Conservation (phyloP, 768 basidiomycete species). For the Hortiboletus flavorubellus region DNA sequence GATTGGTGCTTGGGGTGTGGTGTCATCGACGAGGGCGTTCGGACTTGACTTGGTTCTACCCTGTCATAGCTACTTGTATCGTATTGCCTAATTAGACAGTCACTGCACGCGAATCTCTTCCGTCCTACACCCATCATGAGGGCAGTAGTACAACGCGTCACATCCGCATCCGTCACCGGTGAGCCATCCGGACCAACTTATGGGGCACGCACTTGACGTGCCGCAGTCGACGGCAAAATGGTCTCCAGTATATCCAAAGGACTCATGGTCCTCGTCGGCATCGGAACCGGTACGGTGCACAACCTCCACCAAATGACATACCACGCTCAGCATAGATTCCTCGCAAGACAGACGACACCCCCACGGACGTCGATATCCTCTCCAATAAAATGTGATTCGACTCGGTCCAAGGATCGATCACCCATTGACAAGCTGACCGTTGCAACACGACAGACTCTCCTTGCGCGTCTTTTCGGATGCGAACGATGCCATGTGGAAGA, state of each 20-base stretch:
- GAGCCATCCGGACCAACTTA: slow-evolving; percentile 11
- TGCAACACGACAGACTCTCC: slow-evolving; percentile 48
- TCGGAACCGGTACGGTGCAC: slow-evolving; percentile 62
- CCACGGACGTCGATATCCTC: slow-evolving; percentile 64
- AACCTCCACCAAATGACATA: not conserved
- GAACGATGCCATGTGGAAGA: slow-evolving; percentile 77
- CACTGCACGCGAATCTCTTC: no score
- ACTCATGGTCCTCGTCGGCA: slow-evolving; percentile 87
- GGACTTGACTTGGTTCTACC: slow-evolving; percentile 3
- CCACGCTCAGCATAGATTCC: slow-evolving; percentile 3
- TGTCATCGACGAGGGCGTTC: slow-evolving; percentile 42
- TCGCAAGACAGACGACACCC: slow-evolving; percentile 69
- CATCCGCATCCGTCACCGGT: slow-evolving; percentile 85
- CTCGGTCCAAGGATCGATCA: not conserved
- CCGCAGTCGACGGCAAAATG: slow-evolving; percentile 69
- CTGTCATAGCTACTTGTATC: not conserved
- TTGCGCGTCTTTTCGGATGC: slow-evolving; percentile 70
- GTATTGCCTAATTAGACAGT: not conserved
- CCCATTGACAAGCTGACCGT: slow-evolving; percentile 3
- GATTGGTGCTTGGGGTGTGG: slow-evolving; percentile 87
- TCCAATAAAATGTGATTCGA: slow-evolving; percentile 76
- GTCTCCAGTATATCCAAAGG: slow-evolving; percentile 84
- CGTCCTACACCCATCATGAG: slow-evolving; percentile 49
- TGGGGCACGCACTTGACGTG: not conserved
- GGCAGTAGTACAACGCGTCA: slow-evolving; percentile 81